Conservation (phyloP, 148 eudicot species). For the Heliosperma pusillum region DNA sequence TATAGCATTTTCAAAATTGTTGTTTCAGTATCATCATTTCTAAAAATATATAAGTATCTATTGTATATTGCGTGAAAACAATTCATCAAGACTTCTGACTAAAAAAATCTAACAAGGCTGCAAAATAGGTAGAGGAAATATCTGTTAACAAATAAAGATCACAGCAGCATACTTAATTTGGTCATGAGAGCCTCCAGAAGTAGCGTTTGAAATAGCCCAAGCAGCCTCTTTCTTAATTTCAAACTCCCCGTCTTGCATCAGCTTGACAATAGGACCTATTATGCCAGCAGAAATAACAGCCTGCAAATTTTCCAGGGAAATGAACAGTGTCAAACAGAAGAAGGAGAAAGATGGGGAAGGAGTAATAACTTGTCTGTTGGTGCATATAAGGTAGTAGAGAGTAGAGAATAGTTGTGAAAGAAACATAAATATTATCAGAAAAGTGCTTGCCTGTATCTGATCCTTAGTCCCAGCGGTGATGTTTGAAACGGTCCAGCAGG, state of each 20-base stretch:
- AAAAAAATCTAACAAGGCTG: too few relatives aligned
- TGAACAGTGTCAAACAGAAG: background rate
- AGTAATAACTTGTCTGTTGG: too few relatives aligned
- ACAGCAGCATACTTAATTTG: slow-evolving; percentile 58
- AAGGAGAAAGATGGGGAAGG: background rate
- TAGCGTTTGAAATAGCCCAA: slow-evolving; percentile 90
- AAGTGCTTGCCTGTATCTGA: slow-evolving; percentile 69
- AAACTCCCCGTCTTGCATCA: slow-evolving; percentile 81
- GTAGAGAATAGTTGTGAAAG: too few relatives aligned
- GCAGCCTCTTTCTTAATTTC: slow-evolving; percentile 95
- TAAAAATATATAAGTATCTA: too few relatives aligned
- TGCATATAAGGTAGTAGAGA: too few relatives aligned
- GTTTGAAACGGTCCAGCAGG: slow-evolving; percentile 94
- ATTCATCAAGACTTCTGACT: too few relatives aligned
- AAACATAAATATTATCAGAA: background rate
- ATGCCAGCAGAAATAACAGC: slow-evolving; percentile 70
- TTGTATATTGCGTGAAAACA: too few relatives aligned
- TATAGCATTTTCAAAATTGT: too few relatives aligned
- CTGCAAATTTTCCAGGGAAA: slow-evolving; percentile 26
- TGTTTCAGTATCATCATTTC: too few relatives aligned
- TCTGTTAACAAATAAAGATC: background rate
- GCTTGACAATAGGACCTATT: slow-evolving; percentile 57
- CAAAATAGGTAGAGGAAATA: background rate
- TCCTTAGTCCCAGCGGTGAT: slow-evolving; percentile 89
- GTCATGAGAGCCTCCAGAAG: slow-evolving; percentile 80